Conservation (phyloP, 176 grass and related monocot genomes). For the Urochloa ruziziensis region DNA sequence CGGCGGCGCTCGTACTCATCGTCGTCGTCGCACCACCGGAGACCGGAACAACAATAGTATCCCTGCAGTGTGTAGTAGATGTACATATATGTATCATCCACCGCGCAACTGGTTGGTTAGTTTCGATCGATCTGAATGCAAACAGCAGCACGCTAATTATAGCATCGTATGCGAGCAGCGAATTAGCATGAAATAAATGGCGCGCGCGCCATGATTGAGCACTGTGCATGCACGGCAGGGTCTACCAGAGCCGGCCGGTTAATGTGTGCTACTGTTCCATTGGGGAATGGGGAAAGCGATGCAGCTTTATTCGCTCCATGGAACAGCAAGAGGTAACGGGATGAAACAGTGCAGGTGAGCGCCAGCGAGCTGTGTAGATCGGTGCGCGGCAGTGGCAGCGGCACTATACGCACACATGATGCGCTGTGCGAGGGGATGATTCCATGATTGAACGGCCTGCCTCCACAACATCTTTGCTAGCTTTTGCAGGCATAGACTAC, state of each 20-base stretch:
- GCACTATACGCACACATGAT: constrained; percentile 35
- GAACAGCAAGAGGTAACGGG: constrained; percentile 3
- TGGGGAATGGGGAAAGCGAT: constrained; percentile 21
- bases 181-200: constrained; percentile 35
- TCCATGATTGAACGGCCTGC: constrained; percentile 32
- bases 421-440: constrained; percentile 23
- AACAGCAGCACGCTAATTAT: constrained; percentile 8
- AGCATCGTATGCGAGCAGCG: constrained; percentile 34
- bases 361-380: background rate
- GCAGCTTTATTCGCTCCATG: constrained; percentile 51
- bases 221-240: background rate
- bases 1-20: constrained; percentile 14
- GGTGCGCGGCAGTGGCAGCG: constrained; percentile 28
- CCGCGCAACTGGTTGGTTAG: background rate
- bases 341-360: constrained; percentile 20
- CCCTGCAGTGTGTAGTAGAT: background rate
- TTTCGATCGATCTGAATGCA: too few species aligned
- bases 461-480: background rate
- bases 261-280: constrained; percentile 39
- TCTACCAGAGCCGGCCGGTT: background rate
- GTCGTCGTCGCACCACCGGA: background rate
- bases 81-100: background rate
- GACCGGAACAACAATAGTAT: background rate
- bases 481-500: constrained; percentile 14
- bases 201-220: background rate